These are phyloP conservation scores for Cryptococcus sp. DNA, from an alignment of 1,284 basidiomycete genomes.

Conservation along the genomic window DNA sequence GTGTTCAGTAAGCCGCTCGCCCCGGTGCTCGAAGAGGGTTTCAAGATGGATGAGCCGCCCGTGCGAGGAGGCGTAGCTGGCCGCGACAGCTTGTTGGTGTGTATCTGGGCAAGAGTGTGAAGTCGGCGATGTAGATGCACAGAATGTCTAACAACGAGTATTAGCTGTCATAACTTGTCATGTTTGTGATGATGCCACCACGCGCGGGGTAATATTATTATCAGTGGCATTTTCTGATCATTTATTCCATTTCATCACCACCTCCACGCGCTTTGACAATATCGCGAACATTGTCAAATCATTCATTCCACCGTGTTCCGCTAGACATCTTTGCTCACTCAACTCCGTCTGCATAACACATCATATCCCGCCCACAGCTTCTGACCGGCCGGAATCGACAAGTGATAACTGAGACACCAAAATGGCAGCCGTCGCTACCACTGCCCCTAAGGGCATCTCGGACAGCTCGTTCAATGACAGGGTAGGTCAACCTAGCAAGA, in stretches of 20 bases:
- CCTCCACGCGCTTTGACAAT: slow-evolving; percentile 11
- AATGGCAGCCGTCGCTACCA: slow-evolving; percentile 28
- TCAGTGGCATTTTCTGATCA: slow-evolving; percentile 8
- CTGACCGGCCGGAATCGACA: neutral
- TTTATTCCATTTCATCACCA: slow-evolving; percentile 14
- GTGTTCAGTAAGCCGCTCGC: slow-evolving; percentile 10
- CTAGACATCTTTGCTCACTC: slow-evolving; percentile 9
- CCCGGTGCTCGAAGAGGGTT: neutral
- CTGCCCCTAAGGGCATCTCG: slow-evolving; percentile 28
- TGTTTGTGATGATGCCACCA: neutral
- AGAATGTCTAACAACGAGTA: neutral
- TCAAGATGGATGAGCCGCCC: neutral
- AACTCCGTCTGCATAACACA: neutral
- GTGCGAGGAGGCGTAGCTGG: slow-evolving; percentile 4
- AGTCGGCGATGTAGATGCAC: neutral
- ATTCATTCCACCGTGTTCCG: slow-evolving; percentile 1
- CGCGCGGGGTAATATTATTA: neutral
- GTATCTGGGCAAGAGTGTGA: neutral
- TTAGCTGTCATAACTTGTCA: neutral
- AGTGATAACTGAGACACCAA: slow-evolving; percentile 8
- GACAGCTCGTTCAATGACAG: slow-evolving; percentile 48
- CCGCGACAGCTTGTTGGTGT: neutral
- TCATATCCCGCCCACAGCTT: neutral
- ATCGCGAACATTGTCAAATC: no score
- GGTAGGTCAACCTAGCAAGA: slow-evolving; percentile 24